These are phyloP conservation scores for Tricholoma saponaceum DNA, from an alignment of 768 basidiomycete species.

Conservation along the genomic window DNA sequence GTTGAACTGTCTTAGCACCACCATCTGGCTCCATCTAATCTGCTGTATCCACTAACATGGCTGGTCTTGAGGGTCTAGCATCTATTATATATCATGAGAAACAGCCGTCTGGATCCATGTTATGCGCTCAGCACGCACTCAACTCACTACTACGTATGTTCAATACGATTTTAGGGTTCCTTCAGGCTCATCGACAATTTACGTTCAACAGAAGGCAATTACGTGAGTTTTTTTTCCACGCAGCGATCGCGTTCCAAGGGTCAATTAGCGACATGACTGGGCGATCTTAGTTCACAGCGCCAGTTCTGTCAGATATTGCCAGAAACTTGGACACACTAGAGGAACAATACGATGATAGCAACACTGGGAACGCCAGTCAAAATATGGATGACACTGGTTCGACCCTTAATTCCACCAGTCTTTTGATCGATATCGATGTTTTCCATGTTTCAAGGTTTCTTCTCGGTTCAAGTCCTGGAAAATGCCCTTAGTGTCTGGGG, in stretches of 20 bases:
- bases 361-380: slow-evolving; percentile 39
- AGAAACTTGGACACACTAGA: slow-evolving; percentile 65
- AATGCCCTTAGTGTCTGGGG: slow-evolving; percentile 84
- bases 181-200: slow-evolving; percentile 6
- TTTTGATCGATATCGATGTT: neutral
- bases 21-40: neutral
- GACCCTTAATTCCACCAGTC: neutral
- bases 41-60: slow-evolving; percentile 34
- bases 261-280: slow-evolving; percentile 3
- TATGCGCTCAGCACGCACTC: slow-evolving; percentile 85
- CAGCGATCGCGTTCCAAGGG: neutral
- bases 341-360: slow-evolving; percentile 47
- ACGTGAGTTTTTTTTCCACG: slow-evolving; percentile 27
- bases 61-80: slow-evolving; percentile 50
- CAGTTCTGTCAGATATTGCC: slow-evolving; percentile 76
- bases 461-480: slow-evolving; percentile 88
- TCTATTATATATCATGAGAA: slow-evolving; percentile 72
- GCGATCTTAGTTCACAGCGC: slow-evolving; percentile 60
- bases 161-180: slow-evolving; percentile 1
- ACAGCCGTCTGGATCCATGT: slow-evolving; percentile 75
- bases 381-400: slow-evolving; percentile 93
- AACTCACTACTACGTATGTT: slow-evolving; percentile 75
- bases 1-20: neutral
- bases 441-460: slow-evolving; percentile 57
- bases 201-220: slow-evolving; percentile 35